A percentile compares a stretch with the other conserved stretches of the same genome.
Conservation (phyloP, 495 filamentous ascomycete species). For the Xylaria sp. region DNA sequence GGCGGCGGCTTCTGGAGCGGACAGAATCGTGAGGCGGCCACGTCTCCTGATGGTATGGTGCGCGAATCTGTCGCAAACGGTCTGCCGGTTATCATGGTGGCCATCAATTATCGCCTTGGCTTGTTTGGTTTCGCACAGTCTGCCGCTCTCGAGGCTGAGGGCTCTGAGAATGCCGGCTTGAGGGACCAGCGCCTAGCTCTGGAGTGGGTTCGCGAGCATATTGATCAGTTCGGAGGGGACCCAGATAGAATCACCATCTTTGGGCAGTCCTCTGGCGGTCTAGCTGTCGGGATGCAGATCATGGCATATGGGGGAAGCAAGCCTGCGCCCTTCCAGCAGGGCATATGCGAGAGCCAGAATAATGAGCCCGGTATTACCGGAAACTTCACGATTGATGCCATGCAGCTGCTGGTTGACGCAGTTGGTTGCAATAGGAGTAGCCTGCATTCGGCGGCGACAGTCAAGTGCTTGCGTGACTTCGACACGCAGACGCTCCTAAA, state of each 20-base stretch:
- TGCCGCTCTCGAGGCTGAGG: constrained; percentile 37
- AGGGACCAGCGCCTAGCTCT: constrained; percentile 63
- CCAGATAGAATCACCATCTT: constrained; percentile 59
- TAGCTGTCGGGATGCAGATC: constrained; percentile 52
- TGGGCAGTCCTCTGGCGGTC: constrained; percentile 61
- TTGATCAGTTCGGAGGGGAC: constrained; percentile 66
- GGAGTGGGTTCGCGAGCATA: constrained; percentile 64
- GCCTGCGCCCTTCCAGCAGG: constrained; percentile 46
- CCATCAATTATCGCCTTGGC: constrained; percentile 55
- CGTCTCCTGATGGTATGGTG: constrained; percentile 51
- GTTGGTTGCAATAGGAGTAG: constrained; percentile 58
- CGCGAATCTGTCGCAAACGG: constrained; percentile 50
- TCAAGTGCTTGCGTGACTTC: constrained; percentile 60
- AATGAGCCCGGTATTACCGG: constrained; percentile 41
- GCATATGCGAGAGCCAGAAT: constrained; percentile 38
- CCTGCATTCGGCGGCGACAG: constrained; percentile 47
- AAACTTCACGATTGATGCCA: constrained; percentile 37
- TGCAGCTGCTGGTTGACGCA: constrained; percentile 48
- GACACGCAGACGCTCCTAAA: constrained; percentile 59
- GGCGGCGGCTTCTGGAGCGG: constrained; percentile 49
- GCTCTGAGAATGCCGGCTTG: constrained; percentile 58
- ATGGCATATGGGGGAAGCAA: constrained; percentile 47
- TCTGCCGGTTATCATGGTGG: constrained; percentile 51
- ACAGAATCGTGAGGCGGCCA: constrained; percentile 46
- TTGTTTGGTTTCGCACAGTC: constrained; percentile 42